Evolutionary conservation across 1,139 yeast genomes (phyloP), one percentile per base, ranked within the genome.

Genomic region (Geotrichum citri-aurantii): DNA sequence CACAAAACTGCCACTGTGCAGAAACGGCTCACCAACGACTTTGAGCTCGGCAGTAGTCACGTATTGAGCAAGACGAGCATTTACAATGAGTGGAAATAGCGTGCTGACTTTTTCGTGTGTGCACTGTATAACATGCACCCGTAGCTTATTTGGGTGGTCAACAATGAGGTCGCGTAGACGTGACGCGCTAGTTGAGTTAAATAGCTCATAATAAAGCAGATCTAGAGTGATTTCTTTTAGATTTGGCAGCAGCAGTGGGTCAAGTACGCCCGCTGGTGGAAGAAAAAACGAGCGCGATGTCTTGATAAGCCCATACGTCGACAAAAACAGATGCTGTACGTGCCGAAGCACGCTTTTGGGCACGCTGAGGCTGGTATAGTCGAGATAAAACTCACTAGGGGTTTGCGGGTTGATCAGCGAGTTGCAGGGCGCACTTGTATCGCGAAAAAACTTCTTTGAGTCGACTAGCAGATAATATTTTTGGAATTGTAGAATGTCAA

Each of bases 251-350:
- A 26, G 31, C 19, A 7, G 19, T 2, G 31, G 33, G 8, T 48
- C 50, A 12, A 48, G 26, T 12, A 48, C 21, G 23, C 50, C 50
- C 2, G 50, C 50, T 48, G 50, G 50, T 12, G 50, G 50, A 19
- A 48, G 21, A 21, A 48, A 48, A 14, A 48, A 48, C 12, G 50
- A 26, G 17, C 31, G 33, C 33, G 27, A 29, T n/a, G 27, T 48
- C 8, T 48, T 26, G 11, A 29, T 29, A 7, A 48, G 11, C 21
- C 44, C 44, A 24, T 48, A 48, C 10, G 37, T 48, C 26, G 50
- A 48, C 31, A 48, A 12, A n/a, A 26, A 48, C 5, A 48, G 33
- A 24, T 48, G 50, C 50, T 48, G 50, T 26, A 48, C 37, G 26
- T 48, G 33, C 17, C 19, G n/a, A 4, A 48, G 33, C 27, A 48